Conservation (phyloP, 768 basidiomycete species). For the Lactifluus piperatus region DNA sequence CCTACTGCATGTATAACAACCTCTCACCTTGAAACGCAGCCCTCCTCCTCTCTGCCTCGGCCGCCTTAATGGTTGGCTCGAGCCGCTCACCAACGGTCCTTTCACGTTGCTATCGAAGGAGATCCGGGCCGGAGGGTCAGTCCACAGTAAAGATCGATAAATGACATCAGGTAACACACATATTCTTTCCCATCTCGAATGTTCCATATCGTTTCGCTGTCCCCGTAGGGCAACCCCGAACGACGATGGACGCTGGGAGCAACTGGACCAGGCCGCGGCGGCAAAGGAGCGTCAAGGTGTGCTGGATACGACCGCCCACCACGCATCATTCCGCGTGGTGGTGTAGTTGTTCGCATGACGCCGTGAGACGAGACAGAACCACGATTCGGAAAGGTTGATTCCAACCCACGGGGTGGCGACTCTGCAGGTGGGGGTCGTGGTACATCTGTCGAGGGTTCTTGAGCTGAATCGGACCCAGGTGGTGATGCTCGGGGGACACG, state of each 20-base stretch:
- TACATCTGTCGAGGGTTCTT: not conserved
- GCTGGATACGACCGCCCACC: not conserved
- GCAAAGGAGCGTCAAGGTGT: not conserved
- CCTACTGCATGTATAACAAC: not conserved
- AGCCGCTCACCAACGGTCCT: not conserved
- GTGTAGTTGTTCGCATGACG: not conserved
- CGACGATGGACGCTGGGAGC: not conserved
- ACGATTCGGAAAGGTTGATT: not conserved
- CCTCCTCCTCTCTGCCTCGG: not conserved
- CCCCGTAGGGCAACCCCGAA: not conserved
- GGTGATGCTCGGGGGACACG: not conserved
- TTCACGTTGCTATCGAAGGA: not conserved
- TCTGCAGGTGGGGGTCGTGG: not conserved
- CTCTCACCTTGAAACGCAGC: conserved; percentile 1
- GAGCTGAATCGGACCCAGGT: not conserved
- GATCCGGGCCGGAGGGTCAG: not conserved
- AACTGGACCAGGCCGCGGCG: not conserved
- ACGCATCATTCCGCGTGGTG: not conserved
- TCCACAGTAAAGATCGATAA: not conserved
- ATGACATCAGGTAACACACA: not conserved
- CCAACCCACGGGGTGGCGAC: not conserved
- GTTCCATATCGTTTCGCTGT: not conserved
- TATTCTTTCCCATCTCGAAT: not conserved
- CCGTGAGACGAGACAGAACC: not conserved
- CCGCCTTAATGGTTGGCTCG: not conserved